Evolutionary conservation across 148 eudicot species (phyloP).

Genomic region (Diospyros lotus): DNA sequence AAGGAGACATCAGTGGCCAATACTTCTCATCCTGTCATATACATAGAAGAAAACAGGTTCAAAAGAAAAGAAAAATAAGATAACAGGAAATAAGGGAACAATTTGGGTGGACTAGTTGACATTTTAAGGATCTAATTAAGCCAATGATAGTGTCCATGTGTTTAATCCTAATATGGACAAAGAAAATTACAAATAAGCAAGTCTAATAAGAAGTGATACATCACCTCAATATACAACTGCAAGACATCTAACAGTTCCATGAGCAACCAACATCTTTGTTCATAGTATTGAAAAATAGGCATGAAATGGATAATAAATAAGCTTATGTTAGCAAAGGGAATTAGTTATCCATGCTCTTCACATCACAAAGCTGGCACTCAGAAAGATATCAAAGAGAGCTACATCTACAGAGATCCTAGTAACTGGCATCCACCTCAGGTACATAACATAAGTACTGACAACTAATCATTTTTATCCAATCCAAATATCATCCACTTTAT

Average conservation of each 20-base stretch:
- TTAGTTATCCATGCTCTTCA: not conserved
- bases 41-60: conserved; percentile 4
- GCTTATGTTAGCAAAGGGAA: not conserved
- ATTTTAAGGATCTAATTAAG: not conserved
- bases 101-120: not conserved
- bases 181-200: not conserved
- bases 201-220: not conserved
- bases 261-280: not conserved
- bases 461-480: not conserved
- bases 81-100: conserved; percentile 2
- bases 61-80: conserved; percentile 4
- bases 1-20: conserved; percentile 95
- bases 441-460: too few relatives aligned
- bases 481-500: not conserved
- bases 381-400: too few relatives aligned
- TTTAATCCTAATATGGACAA: not conserved
- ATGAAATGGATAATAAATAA: not conserved
- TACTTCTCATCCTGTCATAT: conserved; percentile 71
- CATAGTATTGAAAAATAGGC: not conserved
- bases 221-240: not conserved
- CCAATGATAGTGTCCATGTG: not conserved
- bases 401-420: too few relatives aligned
- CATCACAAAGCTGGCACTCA: not conserved
- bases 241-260: not conserved
- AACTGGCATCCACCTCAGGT: too few relatives aligned